These are phyloP conservation scores for Durio zibethinus DNA, from an alignment of 345 rosid species.

Conservation along the genomic window DNA sequence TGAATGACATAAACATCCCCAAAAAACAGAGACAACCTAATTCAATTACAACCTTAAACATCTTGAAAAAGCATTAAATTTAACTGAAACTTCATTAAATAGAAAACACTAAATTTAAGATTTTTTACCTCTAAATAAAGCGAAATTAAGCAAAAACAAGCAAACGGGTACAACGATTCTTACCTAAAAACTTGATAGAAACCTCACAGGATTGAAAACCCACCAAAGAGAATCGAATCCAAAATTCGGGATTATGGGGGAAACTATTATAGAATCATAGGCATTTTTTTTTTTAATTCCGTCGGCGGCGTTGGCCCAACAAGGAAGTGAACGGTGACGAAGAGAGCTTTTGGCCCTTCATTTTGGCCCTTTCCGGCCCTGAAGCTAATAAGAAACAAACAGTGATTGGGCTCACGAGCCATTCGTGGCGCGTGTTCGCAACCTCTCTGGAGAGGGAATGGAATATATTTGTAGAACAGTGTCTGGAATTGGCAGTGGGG, in stretches of 20 bases:
- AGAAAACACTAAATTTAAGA: constrained; percentile 11
- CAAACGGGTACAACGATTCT: constrained; percentile 22
- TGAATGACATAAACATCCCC: constrained; percentile 13
- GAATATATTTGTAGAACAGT: neutral
- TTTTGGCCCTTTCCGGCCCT: constrained; percentile 19
- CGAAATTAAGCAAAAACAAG: constrained; percentile 14
- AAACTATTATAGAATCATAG: constrained; percentile 2
- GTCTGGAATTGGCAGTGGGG: neutral
- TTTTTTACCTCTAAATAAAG: constrained; percentile 10
- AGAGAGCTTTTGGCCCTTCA: constrained; percentile 23
- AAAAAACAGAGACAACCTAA: constrained; percentile 11
- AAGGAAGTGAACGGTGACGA: constrained; percentile 38
- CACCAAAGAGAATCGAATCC: constrained; percentile 19
- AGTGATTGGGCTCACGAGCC: constrained; percentile 20
- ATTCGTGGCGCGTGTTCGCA: constrained; percentile 15
- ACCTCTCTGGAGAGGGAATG: neutral
- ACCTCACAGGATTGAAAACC: constrained; percentile 10
- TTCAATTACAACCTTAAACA: constrained; percentile 21
- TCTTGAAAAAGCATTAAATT: constrained; percentile 11
- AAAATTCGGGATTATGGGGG: constrained; percentile 9
- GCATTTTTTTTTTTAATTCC: constrained; percentile 17
- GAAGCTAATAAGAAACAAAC: constrained; percentile 21
- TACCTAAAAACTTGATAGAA: constrained; percentile 32
- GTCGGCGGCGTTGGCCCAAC: constrained; percentile 34
- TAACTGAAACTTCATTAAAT: neutral